These are phyloP conservation scores for Conoideocrella luteorostrata DNA, from an alignment of 2,329 filamentous ascomycete genomes.

Conservation along the genomic window DNA sequence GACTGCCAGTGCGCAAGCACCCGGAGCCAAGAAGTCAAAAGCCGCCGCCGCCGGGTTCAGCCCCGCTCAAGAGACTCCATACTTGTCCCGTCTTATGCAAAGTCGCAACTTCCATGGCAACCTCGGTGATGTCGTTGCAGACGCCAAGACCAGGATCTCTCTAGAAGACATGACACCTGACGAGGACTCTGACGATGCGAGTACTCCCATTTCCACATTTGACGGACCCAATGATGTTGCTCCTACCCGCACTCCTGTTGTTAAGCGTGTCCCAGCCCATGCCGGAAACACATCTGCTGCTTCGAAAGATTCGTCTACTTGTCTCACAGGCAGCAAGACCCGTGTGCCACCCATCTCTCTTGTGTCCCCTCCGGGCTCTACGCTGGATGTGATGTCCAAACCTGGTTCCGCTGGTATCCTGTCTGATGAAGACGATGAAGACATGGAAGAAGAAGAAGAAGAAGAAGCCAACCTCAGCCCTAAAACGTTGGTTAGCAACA, in stretches of 20 bases:
- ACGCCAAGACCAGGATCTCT: constrained; percentile 50
- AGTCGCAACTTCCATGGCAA: constrained; percentile 55
- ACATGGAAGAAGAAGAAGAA: constrained; percentile 48
- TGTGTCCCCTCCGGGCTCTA: constrained; percentile 27
- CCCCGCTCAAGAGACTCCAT: constrained; percentile 53
- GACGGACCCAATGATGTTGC: constrained; percentile 11
- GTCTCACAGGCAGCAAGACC: constrained; percentile 54
- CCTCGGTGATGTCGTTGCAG: constrained; percentile 50
- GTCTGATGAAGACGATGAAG: constrained; percentile 42
- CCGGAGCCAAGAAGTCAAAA: neutral
- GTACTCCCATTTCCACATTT: constrained; percentile 12
- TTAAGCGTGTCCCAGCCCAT: constrained; percentile 54
- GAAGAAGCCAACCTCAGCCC: constrained; percentile 59
- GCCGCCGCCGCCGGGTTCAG: constrained; percentile 31
- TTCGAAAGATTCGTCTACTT: constrained; percentile 31
- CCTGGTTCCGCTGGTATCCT: constrained; percentile 17
- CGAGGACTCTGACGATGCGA: constrained; percentile 44
- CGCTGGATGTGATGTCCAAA: constrained; percentile 14
- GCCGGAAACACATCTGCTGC: constrained; percentile 45
- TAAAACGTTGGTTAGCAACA: constrained; percentile 64
- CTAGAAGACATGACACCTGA: constrained; percentile 44
- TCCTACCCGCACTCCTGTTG: constrained; percentile 30
- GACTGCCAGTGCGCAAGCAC: constrained; percentile 13
- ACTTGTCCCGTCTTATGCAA: constrained; percentile 61
- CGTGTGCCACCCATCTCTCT: constrained; percentile 33